Conservation (phyloP, 129 eudicot genomes). For the Ambrosia trifida region DNA sequence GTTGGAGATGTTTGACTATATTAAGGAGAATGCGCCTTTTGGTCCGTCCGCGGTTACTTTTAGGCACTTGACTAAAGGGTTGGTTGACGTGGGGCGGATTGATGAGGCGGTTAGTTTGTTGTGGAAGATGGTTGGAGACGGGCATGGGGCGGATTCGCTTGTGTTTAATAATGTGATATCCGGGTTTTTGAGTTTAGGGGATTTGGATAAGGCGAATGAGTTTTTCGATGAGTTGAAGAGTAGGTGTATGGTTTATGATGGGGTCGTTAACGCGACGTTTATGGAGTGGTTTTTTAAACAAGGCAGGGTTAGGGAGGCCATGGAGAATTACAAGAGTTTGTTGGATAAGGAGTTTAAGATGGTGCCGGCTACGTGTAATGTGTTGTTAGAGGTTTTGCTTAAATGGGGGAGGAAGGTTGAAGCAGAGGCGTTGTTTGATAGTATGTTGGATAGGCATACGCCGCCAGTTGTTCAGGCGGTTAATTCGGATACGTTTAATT, state of each 20-base stretch:
- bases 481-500: conserved; percentile 75
- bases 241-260: conserved; percentile 82
- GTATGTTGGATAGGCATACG: conserved; percentile 87
- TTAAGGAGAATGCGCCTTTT: conserved; percentile 71
- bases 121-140: conserved; percentile 76
- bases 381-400: conserved; percentile 66
- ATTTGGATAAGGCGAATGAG: conserved; percentile 69
- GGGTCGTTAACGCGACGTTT: conserved; percentile 75
- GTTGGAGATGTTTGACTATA: conserved; percentile 47
- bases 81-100: conserved; percentile 63
- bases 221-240: conserved; percentile 77
- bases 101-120: conserved; percentile 67
- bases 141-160: conserved; percentile 76
- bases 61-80: conserved; percentile 82
- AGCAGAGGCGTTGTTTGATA: conserved; percentile 78
- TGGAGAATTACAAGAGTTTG: conserved; percentile 64
- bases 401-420: conserved; percentile 69
- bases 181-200: conserved; percentile 63
- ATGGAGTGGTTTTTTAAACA: conserved; percentile 82
- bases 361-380: conserved; percentile 89
- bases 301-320: conserved; percentile 77
- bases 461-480: conserved; percentile 91
- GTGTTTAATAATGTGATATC: conserved; percentile 73
- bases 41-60: conserved; percentile 71
- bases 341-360: conserved; percentile 65